These are phyloP conservation scores for Tetrastigma voinierianum DNA, from an alignment of 164 flowering plant species.

Conservation along the genomic window DNA sequence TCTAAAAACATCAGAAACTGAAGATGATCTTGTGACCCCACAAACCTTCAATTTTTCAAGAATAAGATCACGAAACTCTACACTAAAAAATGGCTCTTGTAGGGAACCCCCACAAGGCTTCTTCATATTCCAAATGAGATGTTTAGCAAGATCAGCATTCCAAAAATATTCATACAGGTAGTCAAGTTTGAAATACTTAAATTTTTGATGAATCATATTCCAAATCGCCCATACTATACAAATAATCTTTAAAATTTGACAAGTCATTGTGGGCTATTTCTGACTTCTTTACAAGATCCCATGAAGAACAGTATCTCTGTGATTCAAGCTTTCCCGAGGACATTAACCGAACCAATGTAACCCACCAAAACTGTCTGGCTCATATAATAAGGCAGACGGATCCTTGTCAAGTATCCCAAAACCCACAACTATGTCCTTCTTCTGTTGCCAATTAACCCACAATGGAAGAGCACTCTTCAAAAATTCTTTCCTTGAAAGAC, in stretches of 20 bases:
- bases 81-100: constrained; percentile 16
- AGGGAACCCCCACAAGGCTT: constrained; percentile 4
- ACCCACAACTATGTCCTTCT: constrained; percentile 61
- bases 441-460: constrained; percentile 56
- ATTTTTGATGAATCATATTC: constrained; percentile 41
- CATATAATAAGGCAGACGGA: constrained; percentile 18
- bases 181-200: constrained; percentile 37
- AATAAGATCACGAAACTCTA: constrained; percentile 30
- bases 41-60: constrained; percentile 40
- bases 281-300: constrained; percentile 25
- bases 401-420: constrained; percentile 44
- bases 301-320: constrained; percentile 58
- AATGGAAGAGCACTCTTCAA: constrained; percentile 44
- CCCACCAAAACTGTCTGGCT: constrained; percentile 44
- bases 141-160: constrained; percentile 31
- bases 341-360: constrained; percentile 57
- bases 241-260: constrained; percentile 22
- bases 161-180: constrained; percentile 37
- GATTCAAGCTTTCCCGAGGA: constrained; percentile 82
- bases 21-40: constrained; percentile 37
- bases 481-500: constrained; percentile 47
- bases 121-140: constrained; percentile 25
- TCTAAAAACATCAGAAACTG: constrained; percentile 29
- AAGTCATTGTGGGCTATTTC: constrained; percentile 17
- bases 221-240: constrained; percentile 26